Conservation (phyloP, 257 asterid genomes). For the Lycium barbarum region DNA sequence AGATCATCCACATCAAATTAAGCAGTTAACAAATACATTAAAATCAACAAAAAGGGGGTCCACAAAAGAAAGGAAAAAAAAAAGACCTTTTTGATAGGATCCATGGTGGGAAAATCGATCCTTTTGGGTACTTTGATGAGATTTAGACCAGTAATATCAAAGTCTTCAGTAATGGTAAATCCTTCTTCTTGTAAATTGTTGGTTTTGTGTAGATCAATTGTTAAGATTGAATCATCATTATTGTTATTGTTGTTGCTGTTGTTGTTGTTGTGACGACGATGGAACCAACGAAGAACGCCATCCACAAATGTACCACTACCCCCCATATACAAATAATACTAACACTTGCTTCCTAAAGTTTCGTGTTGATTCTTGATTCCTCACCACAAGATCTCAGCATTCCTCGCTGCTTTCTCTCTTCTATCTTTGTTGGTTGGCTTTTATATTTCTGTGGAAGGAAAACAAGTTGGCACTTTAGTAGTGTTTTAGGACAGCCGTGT, state of each 20-base stretch:
- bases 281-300: constrained; percentile 84
- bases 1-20: constrained; percentile 5
- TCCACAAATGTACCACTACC: constrained; percentile 86
- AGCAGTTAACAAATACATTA: neutral
- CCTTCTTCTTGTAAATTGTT: constrained; percentile 21
- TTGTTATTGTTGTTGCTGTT: neutral
- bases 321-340: constrained; percentile 62
- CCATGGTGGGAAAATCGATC: constrained; percentile 68
- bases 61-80: neutral
- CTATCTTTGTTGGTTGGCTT: neutral
- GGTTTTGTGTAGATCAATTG: neutral
- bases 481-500: too few relatives aligned
- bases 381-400: constrained; percentile 51
- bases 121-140: constrained; percentile 76
- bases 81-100: constrained; percentile 76
- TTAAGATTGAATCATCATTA: constrained; percentile 43
- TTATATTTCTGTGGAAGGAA: too few relatives aligned
- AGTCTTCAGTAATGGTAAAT: constrained; percentile 54
- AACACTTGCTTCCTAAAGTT: constrained; percentile 37
- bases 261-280: constrained; percentile 47
- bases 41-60: neutral
- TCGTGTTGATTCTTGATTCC: constrained; percentile 50
- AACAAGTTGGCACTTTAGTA: too few relatives aligned
- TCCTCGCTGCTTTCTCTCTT: constrained; percentile 31
- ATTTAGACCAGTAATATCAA: constrained; percentile 77